Conservation (phyloP, 305 asterid species). For the Fraxinus paxiana region DNA sequence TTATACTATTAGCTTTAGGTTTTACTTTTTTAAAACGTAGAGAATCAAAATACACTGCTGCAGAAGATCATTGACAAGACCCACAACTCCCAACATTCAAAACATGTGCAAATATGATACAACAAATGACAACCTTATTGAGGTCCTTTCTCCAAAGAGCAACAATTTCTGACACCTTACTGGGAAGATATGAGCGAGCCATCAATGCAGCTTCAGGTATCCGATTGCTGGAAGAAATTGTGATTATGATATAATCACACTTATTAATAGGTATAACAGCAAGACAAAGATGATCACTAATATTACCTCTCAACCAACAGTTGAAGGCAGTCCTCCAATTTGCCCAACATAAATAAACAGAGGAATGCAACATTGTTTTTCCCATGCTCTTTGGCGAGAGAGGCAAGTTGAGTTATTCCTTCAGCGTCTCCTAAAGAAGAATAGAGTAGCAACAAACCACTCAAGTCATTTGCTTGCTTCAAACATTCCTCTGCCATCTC, state of each 20-base stretch:
- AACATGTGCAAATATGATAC: slow-evolving; percentile 1
- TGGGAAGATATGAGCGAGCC: slow-evolving; percentile 99
- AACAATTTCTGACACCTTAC: slow-evolving; percentile 94
- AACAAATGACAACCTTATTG: slow-evolving; percentile 48
- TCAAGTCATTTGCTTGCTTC: slow-evolving; percentile 91
- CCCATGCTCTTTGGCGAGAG: slow-evolving; percentile 81
- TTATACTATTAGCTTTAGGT: not conserved
- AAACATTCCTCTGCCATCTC: slow-evolving; percentile 93
- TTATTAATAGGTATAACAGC: slow-evolving; percentile 16
- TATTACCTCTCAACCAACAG: slow-evolving; percentile 79
- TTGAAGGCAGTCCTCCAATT: slow-evolving; percentile 90
- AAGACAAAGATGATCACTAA: slow-evolving; percentile 20
- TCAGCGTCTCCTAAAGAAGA: slow-evolving; percentile 87
- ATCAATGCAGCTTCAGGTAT: slow-evolving; percentile 99
- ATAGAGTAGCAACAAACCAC: slow-evolving; percentile 85
- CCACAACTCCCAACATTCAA: slow-evolving; percentile 16
- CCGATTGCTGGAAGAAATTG: slow-evolving; percentile 63
- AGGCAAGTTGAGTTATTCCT: slow-evolving; percentile 78
- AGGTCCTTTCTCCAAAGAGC: slow-evolving; percentile 92
- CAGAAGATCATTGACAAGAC: slow-evolving; percentile 4
- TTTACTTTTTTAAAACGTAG: slow-evolving; percentile 3
- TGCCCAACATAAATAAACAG: slow-evolving; percentile 87
- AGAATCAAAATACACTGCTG: slow-evolving; percentile 14
- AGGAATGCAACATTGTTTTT: slow-evolving; percentile 93
- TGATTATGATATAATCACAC: slow-evolving; percentile 2